A percentile compares a stretch with the other conserved stretches of the same genome.
Evolutionary conservation across 768 basidiomycete species (phyloP).

Genomic region (Lentinula sp.): DNA sequence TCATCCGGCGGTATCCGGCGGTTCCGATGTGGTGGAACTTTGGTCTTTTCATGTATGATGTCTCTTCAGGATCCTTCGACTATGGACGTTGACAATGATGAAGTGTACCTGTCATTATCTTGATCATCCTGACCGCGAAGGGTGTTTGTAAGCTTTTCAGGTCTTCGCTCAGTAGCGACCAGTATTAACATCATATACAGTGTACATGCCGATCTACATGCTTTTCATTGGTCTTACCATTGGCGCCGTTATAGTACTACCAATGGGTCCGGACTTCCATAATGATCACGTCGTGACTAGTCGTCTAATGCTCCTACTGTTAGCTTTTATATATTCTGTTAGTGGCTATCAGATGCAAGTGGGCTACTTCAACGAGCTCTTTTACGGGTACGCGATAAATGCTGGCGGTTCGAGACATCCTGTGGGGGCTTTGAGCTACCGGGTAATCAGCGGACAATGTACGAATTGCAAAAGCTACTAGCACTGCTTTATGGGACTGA

Average conservation of each 20-base stretch:
- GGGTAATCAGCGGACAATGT: slow-evolving; percentile 20
- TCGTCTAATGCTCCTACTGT: neutral
- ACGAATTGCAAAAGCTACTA: neutral
- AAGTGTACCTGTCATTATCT: slow-evolving; percentile 13
- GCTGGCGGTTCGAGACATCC: slow-evolving; percentile 19
- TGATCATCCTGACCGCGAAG: slow-evolving; percentile 15
- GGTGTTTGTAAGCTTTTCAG: slow-evolving; percentile 7
- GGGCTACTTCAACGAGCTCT: slow-evolving; percentile 20
- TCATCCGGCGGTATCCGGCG: slow-evolving; percentile 16
- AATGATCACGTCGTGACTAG: no score
- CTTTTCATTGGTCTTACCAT: slow-evolving; percentile 17
- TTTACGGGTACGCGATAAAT: slow-evolving; percentile 19
- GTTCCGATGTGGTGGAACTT: slow-evolving; percentile 20
- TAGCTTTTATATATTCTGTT: slow-evolving; percentile 17
- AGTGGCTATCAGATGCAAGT: slow-evolving; percentile 13
- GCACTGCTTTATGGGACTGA: neutral
- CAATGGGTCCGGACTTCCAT: neutral
- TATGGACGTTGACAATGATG: neutral
- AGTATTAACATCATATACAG: neutral
- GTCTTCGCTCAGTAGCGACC: neutral
- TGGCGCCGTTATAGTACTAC: slow-evolving; percentile 15
- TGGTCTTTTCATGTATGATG: slow-evolving; percentile 12
- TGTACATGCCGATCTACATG: slow-evolving; percentile 19
- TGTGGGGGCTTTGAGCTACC: slow-evolving; percentile 16
- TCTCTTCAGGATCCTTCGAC: neutral